phyloP scores from a whole-genome alignment of 129 eudicot species.

The Saussurea involucrata region DNA sequence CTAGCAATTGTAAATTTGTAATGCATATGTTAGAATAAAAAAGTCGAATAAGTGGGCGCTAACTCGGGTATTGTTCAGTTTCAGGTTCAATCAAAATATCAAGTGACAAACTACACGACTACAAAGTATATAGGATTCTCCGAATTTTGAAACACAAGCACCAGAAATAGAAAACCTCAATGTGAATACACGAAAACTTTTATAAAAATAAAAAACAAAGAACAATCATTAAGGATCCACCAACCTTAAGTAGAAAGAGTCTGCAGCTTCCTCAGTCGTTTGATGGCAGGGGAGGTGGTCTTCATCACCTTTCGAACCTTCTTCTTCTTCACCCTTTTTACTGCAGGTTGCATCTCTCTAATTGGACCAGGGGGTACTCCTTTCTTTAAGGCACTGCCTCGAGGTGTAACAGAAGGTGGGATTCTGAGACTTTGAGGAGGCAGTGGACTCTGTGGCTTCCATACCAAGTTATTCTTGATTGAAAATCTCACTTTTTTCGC shows the following conservation, averaged over 20 bases:
- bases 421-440: conserved; percentile 83
- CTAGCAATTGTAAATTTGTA: neutral
- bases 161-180: conserved; percentile 12
- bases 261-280: conserved; percentile 51
- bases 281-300: conserved; percentile 52
- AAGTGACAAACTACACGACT: conserved; percentile 26
- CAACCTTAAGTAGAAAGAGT: conserved; percentile 37
- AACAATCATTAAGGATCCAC: conserved; percentile 14
- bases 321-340: conserved; percentile 57
- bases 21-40: neutral
- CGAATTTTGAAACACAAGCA: conserved; percentile 22
- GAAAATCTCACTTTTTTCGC: conserved; percentile 75
- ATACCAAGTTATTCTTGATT: conserved; percentile 85
- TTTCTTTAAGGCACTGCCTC: conserved; percentile 96
- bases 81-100: conserved; percentile 18
- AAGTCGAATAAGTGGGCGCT: neutral
- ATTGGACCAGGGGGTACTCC: conserved; percentile 93
- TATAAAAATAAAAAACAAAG: neutral
- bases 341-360: conserved; percentile 56
- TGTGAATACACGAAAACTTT: neutral
- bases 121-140: conserved; percentile 26
- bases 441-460: conserved; percentile 89
- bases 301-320: conserved; percentile 51
- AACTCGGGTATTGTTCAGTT: conserved; percentile 6
- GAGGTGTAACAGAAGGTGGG: conserved; percentile 88